Evolutionary conservation across 139 green algal species (phyloP), one percentile per base, ranked within the genome.

Genomic region (Cymbomonas tetramitiformis): DNA sequence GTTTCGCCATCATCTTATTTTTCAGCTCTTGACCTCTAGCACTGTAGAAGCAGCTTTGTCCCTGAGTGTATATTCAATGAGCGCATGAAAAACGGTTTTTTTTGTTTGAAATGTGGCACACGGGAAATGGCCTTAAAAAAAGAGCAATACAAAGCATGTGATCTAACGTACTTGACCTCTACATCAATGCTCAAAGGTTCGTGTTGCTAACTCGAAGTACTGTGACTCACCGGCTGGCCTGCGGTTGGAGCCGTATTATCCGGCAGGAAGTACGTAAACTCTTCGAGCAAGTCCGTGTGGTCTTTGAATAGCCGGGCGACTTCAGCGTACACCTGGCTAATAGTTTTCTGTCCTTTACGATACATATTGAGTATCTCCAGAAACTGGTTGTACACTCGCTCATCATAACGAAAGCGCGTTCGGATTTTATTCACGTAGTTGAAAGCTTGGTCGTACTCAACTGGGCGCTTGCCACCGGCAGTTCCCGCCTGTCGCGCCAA

Each of bases 381-480:
- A 67, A 99, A 99, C 0, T 81, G 79, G 69, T 98, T 98, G 86
- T 99, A 99, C 25, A 98, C 90, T 3, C 85, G 76, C 72, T 98
- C 91, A 39, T 98, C 80, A 21, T 63, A 71, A 1, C 75, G 53
- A 61, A 98, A 98, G 18, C 88, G 80, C 7, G 73, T 85, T 81
- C 89, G 97, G 68, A 98, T 98, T 55, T 96, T 96, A 76, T 98
- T 98, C n/a, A 98, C 92, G 46, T 98, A 98, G 62, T 78, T 94
- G 73, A 98, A 96, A 19, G 91, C 91, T 70, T 98, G 91, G 54
- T 98, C 88, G 64, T 98, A 97, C 67, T 98, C 91, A 19, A 98
- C 88, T 0, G 85, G 65, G 33, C 59, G 57, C 15, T 58, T 49
- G 12, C 18, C n/a, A n/a, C n/a, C n/a, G n/a, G n/a, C n/a, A n/a